phyloP scores from a whole-genome alignment of 2,329 filamentous ascomycete genomes.

The Curvularia verruculosa region DNA sequence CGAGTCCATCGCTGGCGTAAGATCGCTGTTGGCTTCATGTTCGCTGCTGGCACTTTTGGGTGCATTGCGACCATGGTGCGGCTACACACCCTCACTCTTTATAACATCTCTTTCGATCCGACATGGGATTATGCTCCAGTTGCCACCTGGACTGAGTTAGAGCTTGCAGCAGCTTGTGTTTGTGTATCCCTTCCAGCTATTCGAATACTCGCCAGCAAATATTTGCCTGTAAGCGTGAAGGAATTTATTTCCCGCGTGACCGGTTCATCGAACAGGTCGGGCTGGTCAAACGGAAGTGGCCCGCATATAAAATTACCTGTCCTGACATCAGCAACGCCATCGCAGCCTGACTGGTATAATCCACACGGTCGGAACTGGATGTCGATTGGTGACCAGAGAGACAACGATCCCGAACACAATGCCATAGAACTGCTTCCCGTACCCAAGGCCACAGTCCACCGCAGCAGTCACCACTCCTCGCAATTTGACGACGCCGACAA shows the following conservation, averaged over 20 bases:
- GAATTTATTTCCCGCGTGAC: conserved; percentile 18
- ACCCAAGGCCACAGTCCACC: not conserved
- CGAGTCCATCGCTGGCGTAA: conserved; percentile 32
- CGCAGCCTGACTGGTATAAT: conserved; percentile 14
- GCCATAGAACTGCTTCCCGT: conserved; percentile 5
- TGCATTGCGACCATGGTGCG: conserved; percentile 37
- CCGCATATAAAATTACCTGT: not conserved
- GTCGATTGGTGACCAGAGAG: conserved; percentile 6
- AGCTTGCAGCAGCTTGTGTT: conserved; percentile 30
- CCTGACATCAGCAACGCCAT: not conserved
- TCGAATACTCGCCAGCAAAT: conserved; percentile 24
- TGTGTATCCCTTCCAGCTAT: conserved; percentile 35
- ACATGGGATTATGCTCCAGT: conserved; percentile 37
- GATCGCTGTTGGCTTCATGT: conserved; percentile 34
- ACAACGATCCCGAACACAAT: not conserved
- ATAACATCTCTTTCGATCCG: conserved; percentile 34
- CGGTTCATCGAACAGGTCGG: conserved; percentile 11
- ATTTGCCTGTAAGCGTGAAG: conserved; percentile 19
- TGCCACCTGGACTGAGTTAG: conserved; percentile 35
- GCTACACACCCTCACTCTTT: conserved; percentile 26
- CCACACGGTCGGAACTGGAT: conserved; percentile 16
- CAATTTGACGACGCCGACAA: conserved; percentile 1
- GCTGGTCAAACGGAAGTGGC: not conserved
- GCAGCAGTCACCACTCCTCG: not conserved
- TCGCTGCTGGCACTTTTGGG: conserved; percentile 35